phyloP scores from a whole-genome alignment of 257 asterid species.

The Ocimum tenuiflorum region DNA sequence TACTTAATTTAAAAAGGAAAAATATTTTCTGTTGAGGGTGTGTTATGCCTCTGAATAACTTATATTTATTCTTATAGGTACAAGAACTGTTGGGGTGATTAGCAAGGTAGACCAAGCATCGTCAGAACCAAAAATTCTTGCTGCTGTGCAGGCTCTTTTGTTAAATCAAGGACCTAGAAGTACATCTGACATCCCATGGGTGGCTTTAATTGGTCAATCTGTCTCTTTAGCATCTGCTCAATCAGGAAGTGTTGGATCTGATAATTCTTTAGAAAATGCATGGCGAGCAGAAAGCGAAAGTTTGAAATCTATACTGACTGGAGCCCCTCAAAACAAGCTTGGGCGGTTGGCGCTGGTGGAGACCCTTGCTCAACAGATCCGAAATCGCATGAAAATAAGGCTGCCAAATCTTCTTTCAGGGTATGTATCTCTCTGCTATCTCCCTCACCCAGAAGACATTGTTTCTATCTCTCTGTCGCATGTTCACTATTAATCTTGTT shows the following conservation, averaged over 20 bases:
- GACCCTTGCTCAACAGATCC: conserved; percentile 85
- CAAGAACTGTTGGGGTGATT: conserved; percentile 89
- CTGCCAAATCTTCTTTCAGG: conserved; percentile 90
- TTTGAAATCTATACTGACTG: conserved; percentile 70
- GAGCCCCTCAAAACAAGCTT: conserved; percentile 91
- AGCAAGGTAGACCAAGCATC: conserved; percentile 91
- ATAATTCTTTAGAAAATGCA: conserved; percentile 87
- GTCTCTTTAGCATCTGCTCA: conserved; percentile 89
- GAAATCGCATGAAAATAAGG: conserved; percentile 83
- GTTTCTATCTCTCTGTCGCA: neutral
- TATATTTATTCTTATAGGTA: conserved; percentile 38
- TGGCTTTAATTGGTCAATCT: conserved; percentile 96
- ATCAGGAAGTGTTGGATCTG: conserved; percentile 69
- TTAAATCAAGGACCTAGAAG: conserved; percentile 91
- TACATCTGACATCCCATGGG: conserved; percentile 93
- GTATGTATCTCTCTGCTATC: conserved; percentile 28
- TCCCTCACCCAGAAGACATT: neutral
- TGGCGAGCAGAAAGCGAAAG: conserved; percentile 94
- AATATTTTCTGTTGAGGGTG: neutral
- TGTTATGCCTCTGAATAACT: conserved; percentile 4
- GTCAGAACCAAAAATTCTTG: conserved; percentile 77
- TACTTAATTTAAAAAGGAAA: neutral
- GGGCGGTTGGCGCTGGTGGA: conserved; percentile 95
- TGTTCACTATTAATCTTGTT: neutral
- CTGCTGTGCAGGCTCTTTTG: conserved; percentile 95